A percentile compares a stretch with the other conserved stretches of the same genome.
phyloP scores from a whole-genome alignment of 2,329 filamentous ascomycete species.

The Xylaria arbuscula region DNA sequence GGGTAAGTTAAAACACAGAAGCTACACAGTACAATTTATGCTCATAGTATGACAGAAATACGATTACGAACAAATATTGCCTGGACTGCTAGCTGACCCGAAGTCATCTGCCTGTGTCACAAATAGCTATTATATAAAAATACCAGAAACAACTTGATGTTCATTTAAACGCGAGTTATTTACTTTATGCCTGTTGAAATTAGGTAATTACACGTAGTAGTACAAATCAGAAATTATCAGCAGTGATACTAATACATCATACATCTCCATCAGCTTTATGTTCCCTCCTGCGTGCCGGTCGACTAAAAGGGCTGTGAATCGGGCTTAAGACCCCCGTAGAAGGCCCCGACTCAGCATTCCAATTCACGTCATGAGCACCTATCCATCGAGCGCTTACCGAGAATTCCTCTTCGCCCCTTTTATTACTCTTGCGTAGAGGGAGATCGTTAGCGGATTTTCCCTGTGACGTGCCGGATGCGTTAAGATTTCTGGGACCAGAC shows the following conservation, averaged over 20 bases:
- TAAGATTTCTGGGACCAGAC: background rate
- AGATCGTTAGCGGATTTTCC: conserved; percentile 31
- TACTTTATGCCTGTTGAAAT: background rate
- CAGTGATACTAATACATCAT: conserved; percentile 12
- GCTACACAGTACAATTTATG: background rate
- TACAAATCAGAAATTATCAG: background rate
- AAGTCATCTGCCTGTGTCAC: background rate
- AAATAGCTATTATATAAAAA: background rate
- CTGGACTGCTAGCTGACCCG: conserved; percentile 26
- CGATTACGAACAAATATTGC: conserved; percentile 40
- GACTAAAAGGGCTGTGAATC: conserved; percentile 44
- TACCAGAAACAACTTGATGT: background rate
- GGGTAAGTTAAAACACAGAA: conserved; percentile 44
- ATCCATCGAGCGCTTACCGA: conserved; percentile 40
- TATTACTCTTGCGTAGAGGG: conserved; percentile 32
- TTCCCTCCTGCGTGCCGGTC: conserved; percentile 41
- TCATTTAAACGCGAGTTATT: background rate
- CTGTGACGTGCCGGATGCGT: background rate
- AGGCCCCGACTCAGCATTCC: conserved; percentile 40
- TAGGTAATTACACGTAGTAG: background rate
- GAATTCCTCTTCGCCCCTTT: conserved; percentile 11
- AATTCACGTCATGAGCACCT: conserved; percentile 39
- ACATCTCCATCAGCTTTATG: conserved; percentile 35
- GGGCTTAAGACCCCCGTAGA: conserved; percentile 46
- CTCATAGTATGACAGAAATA: conserved; percentile 26